Conservation (phyloP, 2,329 filamentous ascomycete genomes). For the Pestalotiopsis sp. region DNA sequence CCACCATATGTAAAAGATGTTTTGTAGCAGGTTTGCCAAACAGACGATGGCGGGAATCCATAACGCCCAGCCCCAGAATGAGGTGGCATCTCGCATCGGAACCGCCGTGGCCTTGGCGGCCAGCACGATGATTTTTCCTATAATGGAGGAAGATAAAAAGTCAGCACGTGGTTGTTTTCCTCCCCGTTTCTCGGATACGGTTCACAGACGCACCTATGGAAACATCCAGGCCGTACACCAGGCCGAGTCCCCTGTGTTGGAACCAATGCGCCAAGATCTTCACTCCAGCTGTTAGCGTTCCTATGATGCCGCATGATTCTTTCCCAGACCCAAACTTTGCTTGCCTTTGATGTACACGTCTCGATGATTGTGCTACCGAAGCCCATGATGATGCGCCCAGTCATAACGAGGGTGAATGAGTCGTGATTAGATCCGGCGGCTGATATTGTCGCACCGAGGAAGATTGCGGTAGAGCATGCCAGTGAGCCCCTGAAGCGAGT, state of each 20-base stretch:
- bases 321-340: background rate
- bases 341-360: constrained; percentile 27
- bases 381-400: constrained; percentile 27
- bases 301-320: background rate
- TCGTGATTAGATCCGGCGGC: constrained; percentile 24
- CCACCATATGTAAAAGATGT: constrained; percentile 27
- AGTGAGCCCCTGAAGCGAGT: constrained; percentile 22
- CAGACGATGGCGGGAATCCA: constrained; percentile 28
- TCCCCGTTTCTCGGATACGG: background rate
- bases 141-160: background rate
- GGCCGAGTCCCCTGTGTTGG: constrained; percentile 24
- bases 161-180: background rate
- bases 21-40: constrained; percentile 23
- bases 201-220: constrained; percentile 18
- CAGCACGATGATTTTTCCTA: constrained; percentile 26
- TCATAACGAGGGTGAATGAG: constrained; percentile 23
- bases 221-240: constrained; percentile 26
- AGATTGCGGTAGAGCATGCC: constrained; percentile 23
- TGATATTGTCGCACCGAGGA: constrained; percentile 26
- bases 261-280: constrained; percentile 31
- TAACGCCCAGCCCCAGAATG: constrained; percentile 30
- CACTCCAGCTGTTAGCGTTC: background rate
- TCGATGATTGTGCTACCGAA: constrained; percentile 30
- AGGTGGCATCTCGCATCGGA: constrained; percentile 27
- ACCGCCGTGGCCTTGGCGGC: constrained; percentile 27